These are phyloP conservation scores for Trifolium pratense DNA, from an alignment of 306 rosid genomes.

Conservation along the genomic window DNA sequence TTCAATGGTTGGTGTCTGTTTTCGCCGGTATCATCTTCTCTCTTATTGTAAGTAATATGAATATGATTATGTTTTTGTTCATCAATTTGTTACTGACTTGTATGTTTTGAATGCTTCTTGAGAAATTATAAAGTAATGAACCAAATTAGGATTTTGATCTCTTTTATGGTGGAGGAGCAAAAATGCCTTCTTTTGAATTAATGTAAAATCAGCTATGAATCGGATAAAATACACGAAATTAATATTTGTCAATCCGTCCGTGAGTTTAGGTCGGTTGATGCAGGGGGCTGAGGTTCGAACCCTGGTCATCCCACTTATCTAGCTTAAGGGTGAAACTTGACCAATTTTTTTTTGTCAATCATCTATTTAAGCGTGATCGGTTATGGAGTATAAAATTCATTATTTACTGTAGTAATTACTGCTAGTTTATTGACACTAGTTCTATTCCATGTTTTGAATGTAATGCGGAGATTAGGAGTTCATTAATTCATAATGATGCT, in stretches of 20 bases:
- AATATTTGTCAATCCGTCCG: conserved; percentile 17
- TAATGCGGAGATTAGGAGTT: background rate
- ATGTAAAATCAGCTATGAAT: background rate
- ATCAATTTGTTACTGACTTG: conserved; percentile 15
- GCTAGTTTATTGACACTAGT: background rate
- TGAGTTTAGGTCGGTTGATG: no score
- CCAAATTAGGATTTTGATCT: conserved; percentile 15
- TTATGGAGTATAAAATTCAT: conserved; percentile 18
- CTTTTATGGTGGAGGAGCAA: conserved; percentile 16
- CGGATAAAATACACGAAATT: conserved; percentile 8
- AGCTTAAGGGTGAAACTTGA: no score
- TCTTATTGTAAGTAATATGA: conserved; percentile 65
- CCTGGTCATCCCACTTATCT: no score
- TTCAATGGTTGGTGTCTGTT: conserved; percentile 66
- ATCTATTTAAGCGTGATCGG: background rate
- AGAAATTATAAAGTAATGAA: background rate
- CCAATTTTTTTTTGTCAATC: conserved; percentile 23
- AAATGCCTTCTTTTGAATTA: background rate
- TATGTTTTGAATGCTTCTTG: conserved; percentile 20
- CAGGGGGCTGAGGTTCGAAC: no score
- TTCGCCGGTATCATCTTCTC: conserved; percentile 68
- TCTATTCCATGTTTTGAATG: conserved; percentile 2
- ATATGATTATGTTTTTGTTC: background rate
- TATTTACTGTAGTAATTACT: conserved; percentile 2
- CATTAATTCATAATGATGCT: conserved; percentile 17